Percentiles rank a stretch among this genome's conserved stretches.
Conservation (phyloP, 345 rosid species). For the Acer negundo region DNA sequence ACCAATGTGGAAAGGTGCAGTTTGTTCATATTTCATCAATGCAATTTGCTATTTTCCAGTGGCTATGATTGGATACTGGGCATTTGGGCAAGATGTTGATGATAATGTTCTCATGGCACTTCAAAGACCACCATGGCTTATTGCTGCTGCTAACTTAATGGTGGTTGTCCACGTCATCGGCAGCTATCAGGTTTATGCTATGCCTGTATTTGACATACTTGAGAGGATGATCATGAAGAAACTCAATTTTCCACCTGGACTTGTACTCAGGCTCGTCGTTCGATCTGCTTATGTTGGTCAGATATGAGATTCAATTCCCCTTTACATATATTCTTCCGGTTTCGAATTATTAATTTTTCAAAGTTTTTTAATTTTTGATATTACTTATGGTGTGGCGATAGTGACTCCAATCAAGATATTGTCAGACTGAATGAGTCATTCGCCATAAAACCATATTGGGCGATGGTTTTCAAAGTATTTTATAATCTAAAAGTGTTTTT, state of each 20-base stretch:
- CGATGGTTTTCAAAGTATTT: no score
- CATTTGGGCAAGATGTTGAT: conserved; percentile 74
- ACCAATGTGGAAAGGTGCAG: conserved; percentile 93
- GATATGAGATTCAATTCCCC: conserved; percentile 17
- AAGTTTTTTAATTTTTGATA: no score
- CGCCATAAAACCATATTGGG: no score
- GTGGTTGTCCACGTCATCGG: conserved; percentile 94
- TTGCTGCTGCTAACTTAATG: conserved; percentile 91
- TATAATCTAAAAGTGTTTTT: no score
- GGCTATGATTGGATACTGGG: conserved; percentile 88
- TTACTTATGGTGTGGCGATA: no score
- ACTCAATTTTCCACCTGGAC: conserved; percentile 58
- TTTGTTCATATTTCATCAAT: conserved; percentile 76
- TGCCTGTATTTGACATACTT: conserved; percentile 87
- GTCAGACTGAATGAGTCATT: no score
- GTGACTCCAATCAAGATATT: no score
- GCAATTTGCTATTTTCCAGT: conserved; percentile 95
- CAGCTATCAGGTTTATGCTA: conserved; percentile 94
- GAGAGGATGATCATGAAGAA: conserved; percentile 60
- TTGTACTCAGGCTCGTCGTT: conserved; percentile 56
- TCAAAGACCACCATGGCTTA: conserved; percentile 77
- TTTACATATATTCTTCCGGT: no score
- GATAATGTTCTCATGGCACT: conserved; percentile 78
- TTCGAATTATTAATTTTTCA: neutral
- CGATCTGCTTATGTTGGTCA: conserved; percentile 88